Evolutionary conservation across 176 grass and related monocot genomes (phyloP).

Genomic region (Triticum aestivum): IWGSC_CS_RefSeq_v2.1 NC_057809.1:184710953-184711452

Average conservation of each 20-base stretch:
- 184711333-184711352: conserved; percentile 49
- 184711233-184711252: conserved; percentile 44
- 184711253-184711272: conserved; percentile 55
- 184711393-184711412: background rate
- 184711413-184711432: background rate
- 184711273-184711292: conserved; percentile 92
- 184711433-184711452: background rate
- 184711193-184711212: conserved; percentile 49
- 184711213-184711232: conserved; percentile 49
- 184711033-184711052: too few relatives aligned
- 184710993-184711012: background rate
- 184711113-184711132: conserved; percentile 80
- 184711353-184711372: conserved; percentile 79
- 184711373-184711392: conserved; percentile 53
- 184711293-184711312: conserved; percentile 40
- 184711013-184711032: too few relatives aligned
- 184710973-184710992: background rate
- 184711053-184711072: background rate
- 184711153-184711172: conserved; percentile 43
- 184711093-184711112: conserved; percentile 84
- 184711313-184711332: background rate
- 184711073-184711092: conserved; percentile 20
- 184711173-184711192: conserved; percentile 54
- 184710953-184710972: background rate
- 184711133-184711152: conserved; percentile 56